Evolutionary conservation across 2,329 filamentous ascomycete species (phyloP).

Genomic region (Trichoderma koningiopsis): DNA sequence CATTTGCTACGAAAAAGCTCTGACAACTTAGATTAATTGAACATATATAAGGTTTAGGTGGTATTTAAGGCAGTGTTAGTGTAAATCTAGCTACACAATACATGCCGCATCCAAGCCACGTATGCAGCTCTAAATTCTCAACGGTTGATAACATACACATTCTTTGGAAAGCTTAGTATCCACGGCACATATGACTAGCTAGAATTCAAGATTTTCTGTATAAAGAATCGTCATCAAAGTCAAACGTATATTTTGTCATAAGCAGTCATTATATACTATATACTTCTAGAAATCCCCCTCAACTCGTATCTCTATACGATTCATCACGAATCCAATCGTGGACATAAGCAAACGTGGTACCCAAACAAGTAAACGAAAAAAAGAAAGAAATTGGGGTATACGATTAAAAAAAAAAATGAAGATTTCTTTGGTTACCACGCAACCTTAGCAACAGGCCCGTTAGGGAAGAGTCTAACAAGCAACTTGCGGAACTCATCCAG

Average conservation of each 20-base stretch:
- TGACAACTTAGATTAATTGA: background rate
- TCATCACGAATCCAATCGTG: background rate
- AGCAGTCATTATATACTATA: slow-evolving; percentile 7
- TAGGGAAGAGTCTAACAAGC: slow-evolving; percentile 49
- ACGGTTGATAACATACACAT: background rate
- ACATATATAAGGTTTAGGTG: background rate
- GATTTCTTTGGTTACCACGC: slow-evolving; percentile 46
- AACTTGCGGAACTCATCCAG: slow-evolving; percentile 58
- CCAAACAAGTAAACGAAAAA: background rate
- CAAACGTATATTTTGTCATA: background rate
- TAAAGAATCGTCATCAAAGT: background rate
- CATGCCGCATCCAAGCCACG: background rate
- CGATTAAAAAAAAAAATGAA: background rate
- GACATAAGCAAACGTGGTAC: background rate
- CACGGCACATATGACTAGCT: background rate
- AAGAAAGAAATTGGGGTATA: slow-evolving; percentile 1
- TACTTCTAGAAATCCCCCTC: background rate
- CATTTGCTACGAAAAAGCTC: background rate
- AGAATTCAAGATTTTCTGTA: too few relatives aligned
- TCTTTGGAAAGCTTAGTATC: background rate
- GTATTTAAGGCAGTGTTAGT: background rate
- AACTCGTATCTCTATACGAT: background rate
- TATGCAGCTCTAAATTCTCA: background rate
- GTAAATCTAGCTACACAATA: background rate
- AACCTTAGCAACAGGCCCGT: slow-evolving; percentile 47